phyloP scores from a whole-genome alignment of 192 early-diverging fungal genomes.

The Coemansia brasiliensis region DNA sequence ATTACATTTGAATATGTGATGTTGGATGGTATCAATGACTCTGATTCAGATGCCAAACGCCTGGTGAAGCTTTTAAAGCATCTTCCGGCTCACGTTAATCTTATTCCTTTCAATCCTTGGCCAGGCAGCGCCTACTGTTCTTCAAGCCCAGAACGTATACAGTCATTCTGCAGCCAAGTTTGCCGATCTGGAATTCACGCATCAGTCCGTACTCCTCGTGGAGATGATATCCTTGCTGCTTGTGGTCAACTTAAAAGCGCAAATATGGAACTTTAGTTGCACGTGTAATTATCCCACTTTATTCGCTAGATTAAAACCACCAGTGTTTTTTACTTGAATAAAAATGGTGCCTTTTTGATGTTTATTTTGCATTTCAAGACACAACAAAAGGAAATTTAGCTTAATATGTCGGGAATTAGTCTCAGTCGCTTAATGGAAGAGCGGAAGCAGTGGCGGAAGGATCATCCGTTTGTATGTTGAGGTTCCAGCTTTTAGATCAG shows the following conservation, averaged over 20 bases:
- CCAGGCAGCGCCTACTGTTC: constrained; percentile 69
- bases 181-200: constrained; percentile 56
- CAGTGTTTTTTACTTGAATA: too few relatives aligned
- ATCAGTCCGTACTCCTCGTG: constrained; percentile 63
- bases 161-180: constrained; percentile 59
- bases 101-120: constrained; percentile 89
- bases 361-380: too few relatives aligned
- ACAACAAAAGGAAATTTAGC: too few relatives aligned
- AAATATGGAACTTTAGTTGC: too few relatives aligned
- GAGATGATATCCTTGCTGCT: constrained; percentile 79
- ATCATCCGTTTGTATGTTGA: constrained; percentile 66
- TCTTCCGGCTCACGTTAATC: constrained; percentile 74
- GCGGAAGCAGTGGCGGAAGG: constrained; percentile 97
- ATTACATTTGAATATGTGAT: constrained; percentile 94
- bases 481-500: too few relatives aligned
- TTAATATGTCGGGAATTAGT: constrained; percentile 68
- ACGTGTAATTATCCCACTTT: too few relatives aligned
- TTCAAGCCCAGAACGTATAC: constrained; percentile 58
- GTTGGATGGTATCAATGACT: constrained; percentile 85
- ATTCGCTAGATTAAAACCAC: too few relatives aligned
- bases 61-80: constrained; percentile 63
- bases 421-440: constrained; percentile 84
- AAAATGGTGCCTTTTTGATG: too few relatives aligned
- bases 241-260: constrained; percentile 67
- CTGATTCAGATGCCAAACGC: constrained; percentile 63